Base-by-base conservation (phyloP, 345 rosid species). In the Hirschfeldia incana region DNA sequence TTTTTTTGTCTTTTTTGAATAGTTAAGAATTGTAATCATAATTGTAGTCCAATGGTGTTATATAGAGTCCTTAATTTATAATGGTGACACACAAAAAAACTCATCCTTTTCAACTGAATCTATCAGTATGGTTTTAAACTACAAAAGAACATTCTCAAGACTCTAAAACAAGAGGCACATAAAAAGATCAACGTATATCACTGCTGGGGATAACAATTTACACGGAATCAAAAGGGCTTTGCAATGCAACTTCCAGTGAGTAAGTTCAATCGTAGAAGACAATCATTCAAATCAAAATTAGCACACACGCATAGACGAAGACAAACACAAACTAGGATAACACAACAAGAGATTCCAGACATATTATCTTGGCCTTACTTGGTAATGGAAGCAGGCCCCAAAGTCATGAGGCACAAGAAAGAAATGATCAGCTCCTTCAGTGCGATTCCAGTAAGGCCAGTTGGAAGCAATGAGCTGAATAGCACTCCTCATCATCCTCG, bases 361-460 rank as follows among this genome's bases (percentile, higher is more conserved):
- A 61, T 49, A 26, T 28, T 3, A 2, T 65, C 11, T 42, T n/a
- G 33, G 65, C 21, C 21, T 84, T 81, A 93, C 98, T 80, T 88
- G 98, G 81, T 95, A 95, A 80, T 95, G 99, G 81, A 95, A 95
- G 88, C 99, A 95, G 57, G 97, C 93, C 77, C 98, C 99, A 80
- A 95, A 95, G 81, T 95, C 99, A 87, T 91, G 97, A 39, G 99
- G 99, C 73, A 89, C 93, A 6, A 95, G 84, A 76, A 95, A 93
- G 83, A 95, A 95, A 83, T 95, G 99, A 82, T 95, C 94, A 12
- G 97, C 91, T 64, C 98, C 98, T 80, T 93, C 99, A 0, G 98
- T 91, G 29, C 97, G 87, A 70, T 95, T 95, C 99, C 99, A 95
- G 57, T 89, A 93, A 13, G 96, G 98, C 98, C 98, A 95, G 72